Evolutionary conservation across 2,329 filamentous ascomycete genomes (phyloP), one percentile per base, ranked within the genome.

Genomic region (Metarhizium guizhouense): DNA sequence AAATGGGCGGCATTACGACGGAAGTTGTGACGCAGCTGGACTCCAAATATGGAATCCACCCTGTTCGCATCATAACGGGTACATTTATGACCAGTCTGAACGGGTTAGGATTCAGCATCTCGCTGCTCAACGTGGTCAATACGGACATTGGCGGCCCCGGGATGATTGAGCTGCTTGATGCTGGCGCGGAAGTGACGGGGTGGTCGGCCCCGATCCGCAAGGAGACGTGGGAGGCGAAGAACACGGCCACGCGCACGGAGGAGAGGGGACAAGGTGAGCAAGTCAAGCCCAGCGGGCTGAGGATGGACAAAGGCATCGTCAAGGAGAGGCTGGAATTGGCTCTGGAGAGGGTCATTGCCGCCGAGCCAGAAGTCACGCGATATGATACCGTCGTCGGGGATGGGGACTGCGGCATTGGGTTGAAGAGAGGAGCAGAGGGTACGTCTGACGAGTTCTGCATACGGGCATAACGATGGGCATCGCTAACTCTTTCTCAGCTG

Each of bases 381-480:
- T 90, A 83, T 63, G 87, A 90, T 66, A 95, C 90, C 0, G 83
- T 94, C 13, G 90, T 95, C 29, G 91, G 91, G 47, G 91, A 96
- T 66, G 91, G 91, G 50, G 91, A 96, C 71, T 96, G 91, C 65
- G 91, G 91, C 10, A 88, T 90, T 56, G 90, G 90, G 5, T 76
- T 96, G 58, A 90, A 90, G 74, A 84, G 90, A 59, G 91, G 91
- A 51, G 90, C 91, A n/a, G 86, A 95, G 77, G 83, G 77, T 80
- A 70, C 68, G 72, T 63, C 10, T 34, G n/a, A 3, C 13, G 25
- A 30, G 25, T 25, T n/a, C 18, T 8, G 32, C 38, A 40, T 5
- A 40, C 38, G 14, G 38, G 38, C 38, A 40, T 11, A 40, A 7
- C 8, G 14, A 40, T 34, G 32, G 32, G 32, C 38, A 40, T 40